phyloP scores from a whole-genome alignment of 345 rosid genomes.

The Pugionium dolabratum region DNA sequence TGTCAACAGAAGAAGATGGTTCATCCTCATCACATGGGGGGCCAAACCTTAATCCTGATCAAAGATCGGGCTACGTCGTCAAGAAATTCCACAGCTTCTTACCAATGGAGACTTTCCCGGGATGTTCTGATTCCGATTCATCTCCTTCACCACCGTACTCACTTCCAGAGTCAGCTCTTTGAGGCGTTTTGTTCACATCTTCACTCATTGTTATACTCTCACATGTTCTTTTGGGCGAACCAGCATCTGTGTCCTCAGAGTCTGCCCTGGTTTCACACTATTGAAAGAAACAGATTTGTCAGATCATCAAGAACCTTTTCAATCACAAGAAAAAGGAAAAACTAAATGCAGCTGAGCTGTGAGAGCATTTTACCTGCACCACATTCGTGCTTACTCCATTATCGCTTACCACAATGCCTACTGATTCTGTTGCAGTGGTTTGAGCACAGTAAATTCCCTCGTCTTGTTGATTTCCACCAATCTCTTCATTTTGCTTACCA shows the following conservation, averaged over 20 bases:
- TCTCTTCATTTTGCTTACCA: conserved; percentile 40
- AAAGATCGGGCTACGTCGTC: conserved; percentile 54
- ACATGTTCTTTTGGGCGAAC: conserved; percentile 42
- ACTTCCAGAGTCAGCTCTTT: conserved; percentile 40
- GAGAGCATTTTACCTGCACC: conserved; percentile 50
- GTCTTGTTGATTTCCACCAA: conserved; percentile 41
- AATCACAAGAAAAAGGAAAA: background rate
- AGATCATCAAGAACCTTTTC: background rate
- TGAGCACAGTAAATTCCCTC: conserved; percentile 42
- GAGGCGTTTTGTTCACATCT: conserved; percentile 74
- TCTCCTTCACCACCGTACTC: conserved; percentile 54
- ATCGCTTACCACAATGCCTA: conserved; percentile 53
- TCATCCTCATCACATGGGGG: conserved; percentile 16
- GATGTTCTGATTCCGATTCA: conserved; percentile 63
- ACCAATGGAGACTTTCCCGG: conserved; percentile 76
- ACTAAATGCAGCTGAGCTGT: conserved; percentile 12
- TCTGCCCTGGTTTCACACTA: conserved; percentile 52
- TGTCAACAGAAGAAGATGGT: conserved; percentile 34
- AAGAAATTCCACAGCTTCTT: conserved; percentile 95
- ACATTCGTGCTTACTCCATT: conserved; percentile 55
- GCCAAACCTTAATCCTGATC: conserved; percentile 24
- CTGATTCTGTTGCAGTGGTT: conserved; percentile 46
- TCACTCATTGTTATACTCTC: conserved; percentile 59
- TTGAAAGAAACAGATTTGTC: conserved; percentile 22
- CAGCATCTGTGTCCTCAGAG: conserved; percentile 47